A percentile compares a stretch with the other conserved stretches of the same genome.
Evolutionary conservation across 2,329 filamentous ascomycete species (phyloP).

Genomic region (Scortechinia acanthostroma): DNA sequence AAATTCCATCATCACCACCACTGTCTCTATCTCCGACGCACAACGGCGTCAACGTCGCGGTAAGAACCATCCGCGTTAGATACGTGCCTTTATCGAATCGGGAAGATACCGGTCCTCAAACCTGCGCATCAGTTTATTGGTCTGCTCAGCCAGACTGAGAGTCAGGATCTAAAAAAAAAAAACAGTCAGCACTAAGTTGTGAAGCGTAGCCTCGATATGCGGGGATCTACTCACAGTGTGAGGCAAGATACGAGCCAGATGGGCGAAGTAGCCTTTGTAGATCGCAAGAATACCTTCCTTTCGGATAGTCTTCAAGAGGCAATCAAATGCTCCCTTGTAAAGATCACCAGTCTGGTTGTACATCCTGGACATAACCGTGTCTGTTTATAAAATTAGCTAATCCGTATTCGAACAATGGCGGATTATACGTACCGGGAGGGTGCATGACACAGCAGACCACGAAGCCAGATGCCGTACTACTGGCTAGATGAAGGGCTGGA

Average conservation of each 20-base stretch:
- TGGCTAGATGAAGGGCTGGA: conserved; percentile 78
- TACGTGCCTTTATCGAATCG: conserved; percentile 10
- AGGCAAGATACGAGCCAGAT: conserved; percentile 85
- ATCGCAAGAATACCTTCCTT: conserved; percentile 88
- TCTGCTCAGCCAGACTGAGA: conserved; percentile 88
- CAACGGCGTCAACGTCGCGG: too few relatives aligned
- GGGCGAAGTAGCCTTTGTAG: conserved; percentile 95
- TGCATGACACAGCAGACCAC: conserved; percentile 98
- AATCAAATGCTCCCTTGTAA: conserved; percentile 91
- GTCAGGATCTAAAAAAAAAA: conserved; percentile 56
- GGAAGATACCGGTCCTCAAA: conserved; percentile 58
- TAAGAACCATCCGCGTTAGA: too few relatives aligned
- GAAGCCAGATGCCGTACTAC: conserved; percentile 84
- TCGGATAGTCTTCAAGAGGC: conserved; percentile 79
- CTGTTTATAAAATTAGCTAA: conserved; percentile 31
- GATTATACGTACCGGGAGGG: conserved; percentile 71
- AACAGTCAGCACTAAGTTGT: too few relatives aligned
- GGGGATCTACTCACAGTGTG: conserved; percentile 58
- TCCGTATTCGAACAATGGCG: neutral
- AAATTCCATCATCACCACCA: too few relatives aligned
- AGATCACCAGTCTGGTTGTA: conserved; percentile 98
- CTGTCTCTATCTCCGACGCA: too few relatives aligned
- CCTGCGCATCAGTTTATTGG: conserved; percentile 81
- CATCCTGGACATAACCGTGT: conserved; percentile 96
- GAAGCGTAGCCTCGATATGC: too few relatives aligned